These are phyloP conservation scores for Ceratocystis colombiana DNA, from an alignment of 2,329 filamentous ascomycete species.

Conservation along the genomic window DNA sequence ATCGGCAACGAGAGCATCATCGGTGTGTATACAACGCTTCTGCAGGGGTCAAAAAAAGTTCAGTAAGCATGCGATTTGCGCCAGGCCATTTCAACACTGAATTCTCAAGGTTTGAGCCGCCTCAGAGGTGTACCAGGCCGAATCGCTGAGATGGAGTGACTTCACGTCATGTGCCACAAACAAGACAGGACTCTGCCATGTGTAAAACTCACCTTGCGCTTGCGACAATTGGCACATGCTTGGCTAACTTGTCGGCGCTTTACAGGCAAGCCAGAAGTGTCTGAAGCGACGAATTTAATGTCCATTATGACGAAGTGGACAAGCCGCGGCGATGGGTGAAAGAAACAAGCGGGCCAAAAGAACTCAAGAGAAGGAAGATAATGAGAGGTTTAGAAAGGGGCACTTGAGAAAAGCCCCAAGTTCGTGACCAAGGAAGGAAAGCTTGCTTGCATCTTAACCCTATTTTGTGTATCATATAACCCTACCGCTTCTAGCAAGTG, in stretches of 20 bases:
- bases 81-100: not conserved
- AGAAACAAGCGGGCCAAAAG: not conserved
- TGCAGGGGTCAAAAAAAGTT: constrained; percentile 26
- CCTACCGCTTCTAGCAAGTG: not conserved
- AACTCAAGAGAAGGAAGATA: not conserved
- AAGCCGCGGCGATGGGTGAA: not conserved
- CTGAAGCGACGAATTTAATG: constrained; percentile 24
- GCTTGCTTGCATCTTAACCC: not conserved
- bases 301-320: not conserved
- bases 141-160: not conserved
- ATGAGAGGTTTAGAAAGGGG: constrained; percentile 1
- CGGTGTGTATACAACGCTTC: constrained; percentile 38
- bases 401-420: not conserved
- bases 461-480: not conserved
- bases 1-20: constrained; percentile 14
- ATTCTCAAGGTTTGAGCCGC: not conserved
- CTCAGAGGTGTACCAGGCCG: not conserved
- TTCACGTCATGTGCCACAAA: not conserved
- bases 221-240: constrained; percentile 46
- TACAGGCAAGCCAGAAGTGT: constrained; percentile 40
- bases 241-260: constrained; percentile 52
- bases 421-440: not conserved
- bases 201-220: constrained; percentile 39
- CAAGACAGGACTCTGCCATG: not conserved
- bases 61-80: not conserved